Evolutionary conservation across 2,329 filamentous ascomycete species (phyloP).

Genomic region (Oidium heveae): DNA sequence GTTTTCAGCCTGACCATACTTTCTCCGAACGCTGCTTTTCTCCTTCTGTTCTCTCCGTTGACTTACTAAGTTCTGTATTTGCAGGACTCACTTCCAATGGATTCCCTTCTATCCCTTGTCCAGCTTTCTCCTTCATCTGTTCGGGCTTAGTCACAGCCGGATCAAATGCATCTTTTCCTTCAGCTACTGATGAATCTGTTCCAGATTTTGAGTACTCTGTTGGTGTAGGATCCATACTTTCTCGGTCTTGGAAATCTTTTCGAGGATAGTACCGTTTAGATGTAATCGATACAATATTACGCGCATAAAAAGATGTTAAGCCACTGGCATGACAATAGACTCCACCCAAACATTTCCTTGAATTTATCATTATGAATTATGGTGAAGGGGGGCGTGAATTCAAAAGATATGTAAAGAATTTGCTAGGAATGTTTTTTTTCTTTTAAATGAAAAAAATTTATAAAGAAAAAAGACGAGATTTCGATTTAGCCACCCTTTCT

Average conservation of each 20-base stretch:
- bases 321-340: too few species aligned
- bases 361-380: too few species aligned
- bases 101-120: slow-evolving; percentile 17
- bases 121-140: slow-evolving; percentile 22
- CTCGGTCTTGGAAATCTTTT: slow-evolving; percentile 29
- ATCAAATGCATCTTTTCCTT: slow-evolving; percentile 40
- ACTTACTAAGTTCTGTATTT: slow-evolving; percentile 29
- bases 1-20: not conserved
- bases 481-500: too few species aligned
- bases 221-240: slow-evolving; percentile 35
- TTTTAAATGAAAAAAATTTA: too few species aligned
- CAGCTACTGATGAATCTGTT: slow-evolving; percentile 30
- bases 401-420: too few species aligned
- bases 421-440: too few species aligned
- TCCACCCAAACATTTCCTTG: too few species aligned
- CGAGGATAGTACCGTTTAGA: slow-evolving; percentile 1
- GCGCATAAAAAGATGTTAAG: too few species aligned
- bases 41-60: too few species aligned
- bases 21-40: too few species aligned
- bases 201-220: slow-evolving; percentile 45
- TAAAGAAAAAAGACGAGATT: too few species aligned
- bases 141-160: slow-evolving; percentile 42
- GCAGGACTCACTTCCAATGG: slow-evolving; percentile 34
- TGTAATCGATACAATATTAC: not conserved
- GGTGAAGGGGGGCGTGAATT: too few species aligned